phyloP scores from a whole-genome alignment of 2,329 filamentous ascomycete genomes.

The Raffaelea albimanens region DNA sequence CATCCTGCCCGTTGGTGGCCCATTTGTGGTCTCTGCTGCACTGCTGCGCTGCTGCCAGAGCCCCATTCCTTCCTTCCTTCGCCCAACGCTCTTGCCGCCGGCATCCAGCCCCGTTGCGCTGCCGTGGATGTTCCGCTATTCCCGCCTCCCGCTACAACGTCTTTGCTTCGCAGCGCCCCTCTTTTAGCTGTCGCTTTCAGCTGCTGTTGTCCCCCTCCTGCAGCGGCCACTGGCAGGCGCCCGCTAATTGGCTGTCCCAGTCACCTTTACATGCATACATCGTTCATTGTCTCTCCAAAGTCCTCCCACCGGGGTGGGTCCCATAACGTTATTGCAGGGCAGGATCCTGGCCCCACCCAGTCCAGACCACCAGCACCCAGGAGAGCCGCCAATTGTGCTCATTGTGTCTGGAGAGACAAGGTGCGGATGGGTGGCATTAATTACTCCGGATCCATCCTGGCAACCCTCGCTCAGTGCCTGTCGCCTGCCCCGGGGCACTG shows the following conservation, averaged over 20 bases:
- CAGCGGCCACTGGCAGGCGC: background rate
- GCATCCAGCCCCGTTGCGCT: background rate
- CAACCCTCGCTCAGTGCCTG: too few relatives aligned
- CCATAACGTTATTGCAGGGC: background rate
- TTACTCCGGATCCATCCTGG: background rate
- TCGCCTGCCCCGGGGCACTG: too few relatives aligned
- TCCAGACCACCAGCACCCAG: too few relatives aligned
- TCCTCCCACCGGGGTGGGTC: background rate
- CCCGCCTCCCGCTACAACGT: background rate
- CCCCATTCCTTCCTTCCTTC: background rate
- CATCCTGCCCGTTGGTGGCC: too few relatives aligned
- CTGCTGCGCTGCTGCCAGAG: too few relatives aligned
- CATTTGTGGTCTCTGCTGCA: too few relatives aligned
- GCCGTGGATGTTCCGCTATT: background rate
- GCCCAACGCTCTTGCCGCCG: slow-evolving; percentile 1
- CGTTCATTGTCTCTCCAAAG: background rate
- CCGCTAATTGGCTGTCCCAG: background rate
- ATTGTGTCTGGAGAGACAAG: too few relatives aligned
- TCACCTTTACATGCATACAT: background rate
- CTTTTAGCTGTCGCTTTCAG: background rate
- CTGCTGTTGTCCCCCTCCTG: background rate
- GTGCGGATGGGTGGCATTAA: background rate
- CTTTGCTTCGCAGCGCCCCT: background rate
- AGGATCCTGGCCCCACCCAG: too few relatives aligned
- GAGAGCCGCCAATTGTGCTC: too few relatives aligned